Evolutionary conservation across 208 protist species (phyloP).

Genomic region (Wallacemonas sp.): DNA sequence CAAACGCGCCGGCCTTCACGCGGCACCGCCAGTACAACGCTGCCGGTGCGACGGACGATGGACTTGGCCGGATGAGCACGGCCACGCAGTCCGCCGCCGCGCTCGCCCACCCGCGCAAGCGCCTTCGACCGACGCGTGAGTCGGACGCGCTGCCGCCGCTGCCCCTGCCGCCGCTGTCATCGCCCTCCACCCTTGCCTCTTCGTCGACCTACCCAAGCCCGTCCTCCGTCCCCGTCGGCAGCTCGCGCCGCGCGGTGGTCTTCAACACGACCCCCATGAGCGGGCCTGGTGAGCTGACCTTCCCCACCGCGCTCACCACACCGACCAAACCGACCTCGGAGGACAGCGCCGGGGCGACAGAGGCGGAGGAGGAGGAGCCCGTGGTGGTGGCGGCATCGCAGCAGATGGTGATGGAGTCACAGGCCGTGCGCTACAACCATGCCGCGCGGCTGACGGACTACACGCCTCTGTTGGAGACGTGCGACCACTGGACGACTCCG

Average conservation of each 20-base stretch:
- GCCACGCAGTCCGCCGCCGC: neutral
- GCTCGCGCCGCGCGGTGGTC: too few species aligned
- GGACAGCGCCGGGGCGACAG: too few species aligned
- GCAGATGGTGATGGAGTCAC: constrained; percentile 10
- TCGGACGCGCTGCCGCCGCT: neutral
- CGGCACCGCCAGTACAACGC: constrained; percentile 3
- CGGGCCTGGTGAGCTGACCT: too few species aligned
- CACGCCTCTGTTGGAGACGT: too few species aligned
- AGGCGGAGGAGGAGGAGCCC: constrained; percentile 8
- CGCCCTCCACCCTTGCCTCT: too few species aligned
- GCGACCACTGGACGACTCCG: neutral
- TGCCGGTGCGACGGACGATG: neutral
- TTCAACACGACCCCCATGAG: too few species aligned
- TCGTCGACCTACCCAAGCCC: too few species aligned
- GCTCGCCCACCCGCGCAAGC: neutral
- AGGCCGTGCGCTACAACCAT: constrained; percentile 13
- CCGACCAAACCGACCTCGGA: too few species aligned
- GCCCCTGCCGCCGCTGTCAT: too few species aligned
- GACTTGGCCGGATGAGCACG: constrained; percentile 5
- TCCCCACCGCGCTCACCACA: too few species aligned
- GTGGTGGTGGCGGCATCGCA: constrained; percentile 7
- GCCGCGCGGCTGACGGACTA: neutral
- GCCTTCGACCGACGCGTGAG: neutral
- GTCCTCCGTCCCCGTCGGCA: too few species aligned
- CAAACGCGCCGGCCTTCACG: neutral